Evolutionary conservation across 805 yeast genomes (phyloP).

Genomic region (Naumovozyma castellii): DNA sequence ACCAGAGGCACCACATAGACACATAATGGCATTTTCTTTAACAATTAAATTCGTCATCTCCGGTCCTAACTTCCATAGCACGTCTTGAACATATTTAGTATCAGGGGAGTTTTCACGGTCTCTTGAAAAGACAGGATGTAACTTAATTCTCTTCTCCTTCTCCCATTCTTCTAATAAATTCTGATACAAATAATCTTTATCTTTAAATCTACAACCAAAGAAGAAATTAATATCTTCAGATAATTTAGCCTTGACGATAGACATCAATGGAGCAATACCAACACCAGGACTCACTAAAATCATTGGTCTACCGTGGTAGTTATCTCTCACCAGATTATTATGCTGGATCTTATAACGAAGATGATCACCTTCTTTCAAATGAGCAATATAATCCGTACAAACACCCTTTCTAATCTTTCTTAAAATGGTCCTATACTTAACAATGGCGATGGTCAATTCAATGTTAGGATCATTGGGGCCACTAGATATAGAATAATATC

Average conservation of each 20-base stretch:
- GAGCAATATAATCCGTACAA: constrained; percentile 68
- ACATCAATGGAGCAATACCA: constrained; percentile 88
- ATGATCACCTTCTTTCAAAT: constrained; percentile 38
- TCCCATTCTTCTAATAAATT: constrained; percentile 40
- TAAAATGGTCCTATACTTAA: constrained; percentile 75
- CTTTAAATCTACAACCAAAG: constrained; percentile 60
- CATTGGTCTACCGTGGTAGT: constrained; percentile 37
- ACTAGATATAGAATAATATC: constrained; percentile 81
- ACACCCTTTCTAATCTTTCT: constrained; percentile 69
- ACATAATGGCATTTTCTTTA: constrained; percentile 50
- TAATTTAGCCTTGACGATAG: constrained; percentile 41
- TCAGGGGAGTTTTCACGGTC: constrained; percentile 32
- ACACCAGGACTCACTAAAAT: constrained; percentile 89
- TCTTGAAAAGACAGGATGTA: constrained; percentile 43
- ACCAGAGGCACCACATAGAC: constrained; percentile 89
- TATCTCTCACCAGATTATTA: constrained; percentile 35
- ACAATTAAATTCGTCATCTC: constrained; percentile 44
- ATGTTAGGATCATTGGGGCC: constrained; percentile 33
- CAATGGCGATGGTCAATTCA: constrained; percentile 74
- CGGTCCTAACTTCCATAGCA: constrained; percentile 42
- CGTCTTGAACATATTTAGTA: constrained; percentile 71
- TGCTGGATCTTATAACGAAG: constrained; percentile 44
- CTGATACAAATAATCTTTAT: constrained; percentile 61
- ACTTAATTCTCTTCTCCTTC: constrained; percentile 29
- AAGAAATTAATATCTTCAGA: constrained; percentile 40